Base-by-base conservation (phyloP, 495 filamentous ascomycete species). In the Viridothelium virens region DNA sequence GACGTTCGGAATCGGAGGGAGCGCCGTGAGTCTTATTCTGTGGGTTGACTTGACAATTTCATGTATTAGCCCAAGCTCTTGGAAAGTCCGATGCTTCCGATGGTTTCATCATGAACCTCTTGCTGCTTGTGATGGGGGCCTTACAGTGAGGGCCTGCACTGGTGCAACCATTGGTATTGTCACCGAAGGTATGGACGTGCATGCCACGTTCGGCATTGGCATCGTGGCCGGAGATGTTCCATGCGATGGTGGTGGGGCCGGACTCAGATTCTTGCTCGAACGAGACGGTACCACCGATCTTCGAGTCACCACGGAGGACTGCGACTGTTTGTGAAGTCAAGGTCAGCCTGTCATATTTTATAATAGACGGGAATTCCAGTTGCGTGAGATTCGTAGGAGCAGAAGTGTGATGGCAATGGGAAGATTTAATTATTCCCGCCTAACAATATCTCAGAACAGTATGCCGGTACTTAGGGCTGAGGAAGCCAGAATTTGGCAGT, bases 81-180 rank as follows among this genome's bases (percentile, higher is more conserved):
- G 37, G 53, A 67, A 39, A 65, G 64, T 56, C 53, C 6, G n/a
- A 34, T 38, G 56, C 38, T 34, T 10, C 39, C 33, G 33, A 48
- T 44, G 41, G 2, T 18, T 46, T 31, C 59, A 33, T 59, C 67
- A 56, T 50, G 50, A 9, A 2, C 18, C 9, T 31, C n/a, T 9
- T 7, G 18, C 31, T 36, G 53, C 31, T 33, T 59, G 53, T 44
- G 9, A 63, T 38, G 47, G 41, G 25, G 3, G 37, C 79, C 89
- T 74, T 85, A 94, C 91, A 97, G 80, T 98, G 94, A 72, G 94
- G 92, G 53, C 94, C 94, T 63, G 94, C 94, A 67, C 89, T 92
- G 66, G 94, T 97, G 87, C 94, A 98, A 78, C 95, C 94, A 80
- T 97, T 98, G 83, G 95, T 97, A 85, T 97, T 97, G 86, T 97